Base-by-base conservation (phyloP, 768 basidiomycete species). In the Zangia roseola region DNA sequence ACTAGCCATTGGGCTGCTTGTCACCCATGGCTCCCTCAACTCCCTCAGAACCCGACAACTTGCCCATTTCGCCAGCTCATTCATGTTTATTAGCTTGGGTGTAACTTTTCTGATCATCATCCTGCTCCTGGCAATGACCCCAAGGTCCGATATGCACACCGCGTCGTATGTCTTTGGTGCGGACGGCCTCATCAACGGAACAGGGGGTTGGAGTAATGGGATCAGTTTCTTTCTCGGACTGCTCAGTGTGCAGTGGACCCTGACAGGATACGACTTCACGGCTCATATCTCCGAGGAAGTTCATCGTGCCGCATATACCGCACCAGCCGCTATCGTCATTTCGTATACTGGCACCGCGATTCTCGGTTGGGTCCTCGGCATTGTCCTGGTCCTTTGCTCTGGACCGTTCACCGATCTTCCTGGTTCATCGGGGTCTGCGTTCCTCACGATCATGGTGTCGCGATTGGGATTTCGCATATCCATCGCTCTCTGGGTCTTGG, bases 331-430 rank as follows among this genome's bases (percentile, higher is more conserved):
- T 6, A 75, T 76, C 51, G 67, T 77, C 53, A 69, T 71, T 14
- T 72, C 77, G 21, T 69, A 67, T 17, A 62, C 77, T 26, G 77
- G 77, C 24, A 77, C 77, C 0, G 72, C 70, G 36, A 53, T 76
- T n/a, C 60, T 75, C 42, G 81, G 82, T 34, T 84, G 82, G 82
- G 53, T 85, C 16, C 76, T 84, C 47, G 84, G 84, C 63, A 81
- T 86, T 51, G 73, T 74, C 4, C 63, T 84, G 36, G 69, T 84
- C 10, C 70, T 84, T n/a, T 84, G 80, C 62, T 79, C 78, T 1
- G 80, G 80, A 12, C 67, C 73, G 25, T 61, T 79, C 57, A 61
- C 39, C 25, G 64, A 74, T 50, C 73, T 83, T 10, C 80, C 81
- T 0, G 81, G 80, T 4, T 61, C 74, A 2, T 76, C 78, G 3